A percentile compares a stretch with the other conserved stretches of the same genome.
Evolutionary conservation across 345 rosid genomes (phyloP).

Genomic region (Cardiospermum halicacabum): DNA sequence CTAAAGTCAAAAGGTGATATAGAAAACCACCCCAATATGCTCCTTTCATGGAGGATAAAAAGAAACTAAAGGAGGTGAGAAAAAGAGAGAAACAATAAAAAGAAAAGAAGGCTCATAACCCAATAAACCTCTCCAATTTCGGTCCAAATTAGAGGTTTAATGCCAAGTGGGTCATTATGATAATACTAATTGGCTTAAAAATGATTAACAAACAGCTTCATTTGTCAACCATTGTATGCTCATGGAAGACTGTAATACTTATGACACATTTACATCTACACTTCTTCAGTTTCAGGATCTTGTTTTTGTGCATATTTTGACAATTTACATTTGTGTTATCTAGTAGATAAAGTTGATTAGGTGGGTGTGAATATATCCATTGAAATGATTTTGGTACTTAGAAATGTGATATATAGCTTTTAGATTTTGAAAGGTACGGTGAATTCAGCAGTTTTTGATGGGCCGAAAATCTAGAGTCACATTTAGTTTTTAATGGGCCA

Average conservation of each 20-base stretch:
- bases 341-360: no score
- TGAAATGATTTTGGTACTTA: no score
- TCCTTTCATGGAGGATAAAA: conserved; percentile 20
- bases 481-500: no score
- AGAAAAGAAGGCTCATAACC: conserved; percentile 30
- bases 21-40: conserved; percentile 34
- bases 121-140: conserved; percentile 23
- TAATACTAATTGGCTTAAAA: conserved; percentile 12
- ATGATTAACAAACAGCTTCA: background rate
- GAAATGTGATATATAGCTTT: no score
- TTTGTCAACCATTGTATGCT: conserved; percentile 28
- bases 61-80: conserved; percentile 8
- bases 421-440: no score
- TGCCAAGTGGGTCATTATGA: conserved; percentile 2
- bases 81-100: background rate
- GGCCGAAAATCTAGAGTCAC: no score
- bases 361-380: no score
- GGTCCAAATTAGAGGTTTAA: background rate
- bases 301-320: conserved; percentile 1
- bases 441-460: no score
- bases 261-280: background rate
- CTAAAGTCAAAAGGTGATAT: conserved; percentile 44
- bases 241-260: conserved; percentile 7
- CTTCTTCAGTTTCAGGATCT: background rate
- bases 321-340: no score